Conservation (phyloP, 2,329 filamentous ascomycete species). For the Fusarium caatingaense region DNA sequence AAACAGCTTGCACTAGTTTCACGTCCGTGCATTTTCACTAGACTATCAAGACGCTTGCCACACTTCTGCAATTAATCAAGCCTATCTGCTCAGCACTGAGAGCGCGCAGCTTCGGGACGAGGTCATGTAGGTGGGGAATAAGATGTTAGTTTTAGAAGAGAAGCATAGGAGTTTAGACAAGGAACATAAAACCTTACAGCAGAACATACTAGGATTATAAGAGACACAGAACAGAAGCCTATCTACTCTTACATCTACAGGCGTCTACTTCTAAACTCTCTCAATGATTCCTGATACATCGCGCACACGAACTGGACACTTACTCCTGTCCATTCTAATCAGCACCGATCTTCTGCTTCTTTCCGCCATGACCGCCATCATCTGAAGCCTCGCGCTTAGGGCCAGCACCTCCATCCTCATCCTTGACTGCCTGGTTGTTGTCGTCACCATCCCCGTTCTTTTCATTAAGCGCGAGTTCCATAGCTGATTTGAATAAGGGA, state of each 20-base stretch:
- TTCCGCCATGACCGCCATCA: neutral
- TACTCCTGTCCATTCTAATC: fast-evolving
- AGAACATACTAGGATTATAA: no score
- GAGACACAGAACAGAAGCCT: no score
- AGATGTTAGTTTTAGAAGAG: no score
- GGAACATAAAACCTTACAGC: no score
- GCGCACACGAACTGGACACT: neutral
- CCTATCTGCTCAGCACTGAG: neutral
- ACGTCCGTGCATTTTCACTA: neutral
- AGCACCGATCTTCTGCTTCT: neutral
- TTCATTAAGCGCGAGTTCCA: no score
- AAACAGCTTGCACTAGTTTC: neutral
- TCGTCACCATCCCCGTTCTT: no score
- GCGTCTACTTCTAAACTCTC: fast-evolving
- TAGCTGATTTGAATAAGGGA: no score
- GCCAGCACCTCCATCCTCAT: neutral
- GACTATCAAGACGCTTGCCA: neutral
- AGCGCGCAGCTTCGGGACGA: no score
- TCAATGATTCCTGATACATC: neutral
- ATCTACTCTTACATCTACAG: fast-evolving
- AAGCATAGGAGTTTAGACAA: no score
- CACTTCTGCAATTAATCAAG: neutral
- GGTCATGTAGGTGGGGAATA: no score
- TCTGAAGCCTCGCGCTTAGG: neutral
- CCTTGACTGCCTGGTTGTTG: no score